Evolutionary conservation across 2,329 filamentous ascomycete species (phyloP).

Genomic region (Alternaria angustiovoidea): DNA sequence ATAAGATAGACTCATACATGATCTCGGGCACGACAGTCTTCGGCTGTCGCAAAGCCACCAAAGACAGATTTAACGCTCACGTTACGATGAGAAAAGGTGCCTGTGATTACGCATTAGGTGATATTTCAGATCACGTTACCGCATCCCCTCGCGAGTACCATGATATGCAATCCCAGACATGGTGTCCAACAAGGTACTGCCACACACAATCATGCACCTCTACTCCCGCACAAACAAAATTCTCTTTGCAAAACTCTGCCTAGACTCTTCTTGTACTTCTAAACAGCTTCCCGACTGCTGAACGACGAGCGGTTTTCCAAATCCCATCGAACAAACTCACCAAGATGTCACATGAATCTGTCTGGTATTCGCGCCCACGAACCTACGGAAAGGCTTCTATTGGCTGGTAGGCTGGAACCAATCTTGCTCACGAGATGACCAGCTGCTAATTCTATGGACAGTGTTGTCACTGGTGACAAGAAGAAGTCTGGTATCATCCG

Average conservation of each 20-base stretch:
- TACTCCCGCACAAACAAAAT: neutral
- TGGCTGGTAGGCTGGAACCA: constrained; percentile 70
- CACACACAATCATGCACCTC: neutral
- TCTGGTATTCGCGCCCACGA: constrained; percentile 98
- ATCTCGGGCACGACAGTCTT: neutral
- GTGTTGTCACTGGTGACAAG: constrained; percentile 39
- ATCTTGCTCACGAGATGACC: neutral
- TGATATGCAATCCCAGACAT: constrained; percentile 1
- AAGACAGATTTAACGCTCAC: neutral
- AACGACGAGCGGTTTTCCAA: neutral
- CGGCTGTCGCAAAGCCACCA: too few relatives aligned
- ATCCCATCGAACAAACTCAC: neutral
- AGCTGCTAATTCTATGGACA: constrained; percentile 3
- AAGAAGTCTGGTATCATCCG: constrained; percentile 87
- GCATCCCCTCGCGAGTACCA: neutral
- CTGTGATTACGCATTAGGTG: neutral
- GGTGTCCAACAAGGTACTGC: constrained; percentile 22
- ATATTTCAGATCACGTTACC: neutral
- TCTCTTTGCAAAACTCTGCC: neutral
- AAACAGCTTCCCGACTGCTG: neutral
- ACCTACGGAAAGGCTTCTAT: constrained; percentile 95
- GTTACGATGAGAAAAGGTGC: too few relatives aligned
- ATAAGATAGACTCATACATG: neutral
- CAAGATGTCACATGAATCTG: constrained; percentile 51
- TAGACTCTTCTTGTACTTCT: neutral